phyloP scores from a whole-genome alignment of 2,329 filamentous ascomycete genomes.

The Fusarium zealandicum region DNA sequence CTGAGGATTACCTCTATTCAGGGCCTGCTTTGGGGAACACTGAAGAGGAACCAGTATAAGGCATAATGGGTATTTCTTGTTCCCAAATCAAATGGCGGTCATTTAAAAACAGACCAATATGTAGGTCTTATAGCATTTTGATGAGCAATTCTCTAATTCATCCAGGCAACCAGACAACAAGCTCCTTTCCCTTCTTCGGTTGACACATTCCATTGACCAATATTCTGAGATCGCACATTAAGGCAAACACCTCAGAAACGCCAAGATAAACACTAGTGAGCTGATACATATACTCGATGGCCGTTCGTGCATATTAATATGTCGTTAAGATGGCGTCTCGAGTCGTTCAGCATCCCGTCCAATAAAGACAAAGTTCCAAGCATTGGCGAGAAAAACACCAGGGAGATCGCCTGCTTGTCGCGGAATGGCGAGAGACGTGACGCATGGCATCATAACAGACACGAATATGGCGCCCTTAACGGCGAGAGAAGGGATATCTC shows the following conservation, averaged over 20 bases:
- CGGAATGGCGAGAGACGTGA: slow-evolving; percentile 25
- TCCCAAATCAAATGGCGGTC: slow-evolving; percentile 20
- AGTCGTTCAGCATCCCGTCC: slow-evolving; percentile 26
- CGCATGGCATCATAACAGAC: slow-evolving; percentile 25
- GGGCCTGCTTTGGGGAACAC: too few species aligned
- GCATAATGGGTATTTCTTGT: too few species aligned
- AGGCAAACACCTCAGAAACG: slow-evolving; percentile 22
- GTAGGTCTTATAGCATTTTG: slow-evolving; percentile 10
- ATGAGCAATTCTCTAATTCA: slow-evolving; percentile 9
- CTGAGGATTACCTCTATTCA: too few species aligned
- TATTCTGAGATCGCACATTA: slow-evolving; percentile 15
- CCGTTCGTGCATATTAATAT: slow-evolving; percentile 48
- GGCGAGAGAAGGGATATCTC: slow-evolving; percentile 16
- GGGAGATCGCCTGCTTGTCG: slow-evolving; percentile 19
- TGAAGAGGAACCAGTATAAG: too few species aligned
- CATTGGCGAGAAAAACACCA: slow-evolving; percentile 2
- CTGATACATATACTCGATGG: slow-evolving; percentile 48
- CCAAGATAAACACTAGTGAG: slow-evolving; percentile 19
- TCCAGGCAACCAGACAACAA: slow-evolving; percentile 17
- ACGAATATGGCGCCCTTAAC: slow-evolving; percentile 19
- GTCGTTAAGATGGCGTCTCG: slow-evolving; percentile 30
- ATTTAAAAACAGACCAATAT: slow-evolving; percentile 20
- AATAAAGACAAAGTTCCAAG: slow-evolving; percentile 26
- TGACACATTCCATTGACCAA: slow-evolving; percentile 13
- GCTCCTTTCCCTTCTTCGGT: slow-evolving; percentile 16